phyloP scores from a whole-genome alignment of 148 eudicot genomes.

The Oxyria digyna region DNA sequence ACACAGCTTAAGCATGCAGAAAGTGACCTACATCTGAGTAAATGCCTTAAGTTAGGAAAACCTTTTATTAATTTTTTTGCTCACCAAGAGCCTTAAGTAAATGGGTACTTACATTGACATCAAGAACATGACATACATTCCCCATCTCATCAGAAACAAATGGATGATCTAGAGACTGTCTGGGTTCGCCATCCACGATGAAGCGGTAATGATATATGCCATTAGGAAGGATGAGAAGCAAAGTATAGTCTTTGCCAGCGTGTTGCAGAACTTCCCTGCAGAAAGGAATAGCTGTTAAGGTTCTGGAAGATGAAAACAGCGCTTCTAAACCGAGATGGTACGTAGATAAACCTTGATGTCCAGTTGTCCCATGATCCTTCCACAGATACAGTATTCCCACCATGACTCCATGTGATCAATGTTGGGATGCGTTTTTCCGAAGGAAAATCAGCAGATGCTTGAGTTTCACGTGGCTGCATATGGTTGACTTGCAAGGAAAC shows the following conservation, averaged over 20 bases:
- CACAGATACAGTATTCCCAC: constrained; percentile 65
- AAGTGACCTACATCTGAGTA: neutral
- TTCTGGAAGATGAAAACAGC: neutral
- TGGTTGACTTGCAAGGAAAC: constrained; percentile 47
- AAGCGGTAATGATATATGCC: constrained; percentile 78
- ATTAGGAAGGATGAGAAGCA: constrained; percentile 68
- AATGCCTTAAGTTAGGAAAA: no score
- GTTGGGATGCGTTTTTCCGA: constrained; percentile 63
- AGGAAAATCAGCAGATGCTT: constrained; percentile 26
- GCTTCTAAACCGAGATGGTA: neutral
- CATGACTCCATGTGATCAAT: constrained; percentile 71
- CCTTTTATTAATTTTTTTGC: no score
- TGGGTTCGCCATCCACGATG: constrained; percentile 63
- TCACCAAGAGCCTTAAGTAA: no score
- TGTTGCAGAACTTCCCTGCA: constrained; percentile 58
- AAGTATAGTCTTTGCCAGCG: constrained; percentile 64
- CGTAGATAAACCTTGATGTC: constrained; percentile 46
- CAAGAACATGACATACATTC: constrained; percentile 51
- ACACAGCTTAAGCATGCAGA: no score
- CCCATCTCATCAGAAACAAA: constrained; percentile 57
- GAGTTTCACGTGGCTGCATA: constrained; percentile 29
- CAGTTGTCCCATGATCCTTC: constrained; percentile 97
- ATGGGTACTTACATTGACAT: constrained; percentile 61
- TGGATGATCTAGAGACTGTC: constrained; percentile 65
- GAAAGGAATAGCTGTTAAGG: constrained; percentile 4